phyloP scores from a whole-genome alignment of 2,329 filamentous ascomycete genomes.

The Teratosphaeria pseudoeucalypti region DNA sequence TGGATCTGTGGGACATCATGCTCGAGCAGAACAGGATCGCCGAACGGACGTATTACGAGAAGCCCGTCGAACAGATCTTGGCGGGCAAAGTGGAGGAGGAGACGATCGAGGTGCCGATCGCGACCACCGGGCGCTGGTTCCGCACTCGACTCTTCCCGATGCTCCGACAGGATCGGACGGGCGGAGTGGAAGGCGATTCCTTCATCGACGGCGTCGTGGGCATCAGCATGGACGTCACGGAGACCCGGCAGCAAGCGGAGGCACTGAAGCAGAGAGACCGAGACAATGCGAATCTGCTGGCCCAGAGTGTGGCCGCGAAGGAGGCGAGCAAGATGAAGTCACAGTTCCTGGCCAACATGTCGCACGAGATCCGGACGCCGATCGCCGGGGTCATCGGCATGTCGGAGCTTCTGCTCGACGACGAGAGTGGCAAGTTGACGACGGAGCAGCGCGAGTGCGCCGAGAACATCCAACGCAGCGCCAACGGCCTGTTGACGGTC shows the following conservation, averaged over 20 bases:
- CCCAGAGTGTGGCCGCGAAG: constrained; percentile 68
- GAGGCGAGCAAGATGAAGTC: constrained; percentile 72
- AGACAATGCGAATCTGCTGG: constrained; percentile 59
- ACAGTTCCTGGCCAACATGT: constrained; percentile 61
- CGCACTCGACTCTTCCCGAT: constrained; percentile 62
- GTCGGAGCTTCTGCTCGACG: constrained; percentile 63
- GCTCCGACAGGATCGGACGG: constrained; percentile 44
- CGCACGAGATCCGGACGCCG: constrained; percentile 38
- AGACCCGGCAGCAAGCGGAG: constrained; percentile 54
- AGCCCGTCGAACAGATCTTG: constrained; percentile 54
- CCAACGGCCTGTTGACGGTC: constrained; percentile 71
- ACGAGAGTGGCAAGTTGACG: constrained; percentile 41
- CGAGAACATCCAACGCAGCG: constrained; percentile 68
- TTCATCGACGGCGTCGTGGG: constrained; percentile 63
- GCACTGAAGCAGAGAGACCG: constrained; percentile 51
- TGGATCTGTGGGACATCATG: constrained; percentile 57
- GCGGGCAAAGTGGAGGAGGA: constrained; percentile 50
- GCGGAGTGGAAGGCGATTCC: constrained; percentile 40
- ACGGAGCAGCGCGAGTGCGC: constrained; percentile 65
- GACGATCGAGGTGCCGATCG: constrained; percentile 50
- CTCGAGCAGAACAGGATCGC: constrained; percentile 18
- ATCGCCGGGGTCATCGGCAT: constrained; percentile 75
- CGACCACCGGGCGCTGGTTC: constrained; percentile 54
- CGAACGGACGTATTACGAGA: constrained; percentile 35
- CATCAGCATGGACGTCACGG: constrained; percentile 70